A percentile compares a stretch with the other conserved stretches of the same genome.
These are phyloP conservation scores for Rhododendron williamsianum DNA, from an alignment of 148 eudicot genomes.

Conservation along the genomic window DNA sequence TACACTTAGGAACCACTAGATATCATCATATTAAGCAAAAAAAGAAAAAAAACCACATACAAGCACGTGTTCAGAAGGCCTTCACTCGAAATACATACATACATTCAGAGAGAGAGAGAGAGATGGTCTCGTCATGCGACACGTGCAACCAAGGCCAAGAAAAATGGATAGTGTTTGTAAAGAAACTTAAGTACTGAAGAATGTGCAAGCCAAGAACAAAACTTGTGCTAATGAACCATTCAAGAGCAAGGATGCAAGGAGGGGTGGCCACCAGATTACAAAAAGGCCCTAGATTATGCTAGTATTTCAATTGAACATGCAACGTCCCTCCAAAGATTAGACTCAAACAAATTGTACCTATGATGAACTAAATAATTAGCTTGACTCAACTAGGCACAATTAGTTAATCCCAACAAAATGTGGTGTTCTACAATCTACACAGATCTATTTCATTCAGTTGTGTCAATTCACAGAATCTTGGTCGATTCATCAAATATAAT, in stretches of 20 bases:
- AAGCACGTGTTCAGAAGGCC: background rate
- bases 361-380: background rate
- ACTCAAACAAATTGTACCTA: background rate
- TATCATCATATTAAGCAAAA: background rate
- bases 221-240: background rate
- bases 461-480: background rate
- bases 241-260: background rate
- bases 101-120: background rate
- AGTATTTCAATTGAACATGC: background rate
- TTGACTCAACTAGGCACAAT: background rate
- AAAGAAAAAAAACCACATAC: background rate
- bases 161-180: background rate
- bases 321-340: background rate
- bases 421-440: background rate
- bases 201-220: background rate
- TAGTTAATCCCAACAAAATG: background rate
- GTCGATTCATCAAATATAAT: background rate
- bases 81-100: no score
- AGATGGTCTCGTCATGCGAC: background rate
- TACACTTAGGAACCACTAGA: background rate
- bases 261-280: background rate
- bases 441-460: background rate
- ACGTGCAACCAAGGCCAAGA: background rate
- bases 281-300: background rate
- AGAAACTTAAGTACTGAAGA: background rate